These are phyloP conservation scores for Penicillium sp. DNA, from an alignment of 2,329 filamentous ascomycete genomes.

Conservation along the genomic window DNA sequence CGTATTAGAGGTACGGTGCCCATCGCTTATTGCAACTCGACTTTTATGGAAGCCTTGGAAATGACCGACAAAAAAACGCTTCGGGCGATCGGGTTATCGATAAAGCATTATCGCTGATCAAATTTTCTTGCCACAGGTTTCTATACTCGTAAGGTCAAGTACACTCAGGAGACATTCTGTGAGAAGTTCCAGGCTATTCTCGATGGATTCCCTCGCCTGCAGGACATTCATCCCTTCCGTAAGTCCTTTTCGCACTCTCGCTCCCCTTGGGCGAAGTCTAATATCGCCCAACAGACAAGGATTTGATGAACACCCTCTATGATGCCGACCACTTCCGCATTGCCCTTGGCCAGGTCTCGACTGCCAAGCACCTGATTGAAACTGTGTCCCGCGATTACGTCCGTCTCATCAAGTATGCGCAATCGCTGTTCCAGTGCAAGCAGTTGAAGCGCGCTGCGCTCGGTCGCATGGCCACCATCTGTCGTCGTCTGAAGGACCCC, in stretches of 20 bases:
- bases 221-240: conserved; percentile 96
- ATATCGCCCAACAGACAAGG: conserved; percentile 61
- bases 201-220: conserved; percentile 87
- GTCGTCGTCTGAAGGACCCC: conserved; percentile 91
- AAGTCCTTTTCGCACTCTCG: conserved; percentile 32
- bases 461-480: conserved; percentile 97
- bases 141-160: conserved; percentile 98
- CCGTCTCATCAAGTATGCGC: conserved; percentile 92
- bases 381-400: conserved; percentile 96
- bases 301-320: conserved; percentile 95
- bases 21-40: neutral
- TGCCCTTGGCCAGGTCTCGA: conserved; percentile 92
- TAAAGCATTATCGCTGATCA: conserved; percentile 35
- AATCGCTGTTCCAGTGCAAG: conserved; percentile 98
- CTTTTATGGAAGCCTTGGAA: neutral
- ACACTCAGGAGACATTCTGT: conserved; percentile 92
- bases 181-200: conserved; percentile 92
- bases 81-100: conserved; percentile 27
- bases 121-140: conserved; percentile 62
- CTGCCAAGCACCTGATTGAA: conserved; percentile 95
- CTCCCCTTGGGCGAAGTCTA: conserved; percentile 19
- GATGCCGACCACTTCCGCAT: conserved; percentile 98
- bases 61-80: conserved; percentile 17
- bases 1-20: conserved; percentile 69
- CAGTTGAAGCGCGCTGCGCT: conserved; percentile 95